Conservation (phyloP, 176 grass and related monocot species). For the Musa schizocarpa region DNA sequence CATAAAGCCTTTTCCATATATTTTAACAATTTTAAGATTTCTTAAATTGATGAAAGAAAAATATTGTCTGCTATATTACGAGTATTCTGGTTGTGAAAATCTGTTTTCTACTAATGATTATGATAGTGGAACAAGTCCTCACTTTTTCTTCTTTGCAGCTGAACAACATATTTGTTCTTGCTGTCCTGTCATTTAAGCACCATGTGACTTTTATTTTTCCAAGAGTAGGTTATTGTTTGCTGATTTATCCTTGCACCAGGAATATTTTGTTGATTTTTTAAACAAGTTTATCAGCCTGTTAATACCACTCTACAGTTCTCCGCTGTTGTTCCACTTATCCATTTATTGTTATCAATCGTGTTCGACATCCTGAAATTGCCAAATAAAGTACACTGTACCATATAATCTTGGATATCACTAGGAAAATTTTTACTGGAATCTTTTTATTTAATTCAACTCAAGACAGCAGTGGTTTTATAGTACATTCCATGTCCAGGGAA, state of each 20-base stretch:
- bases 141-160: not conserved
- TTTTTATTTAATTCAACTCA: not conserved
- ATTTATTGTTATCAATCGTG: not conserved
- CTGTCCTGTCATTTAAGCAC: not conserved
- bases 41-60: not conserved
- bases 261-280: not conserved
- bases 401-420: not conserved
- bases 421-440: too few species aligned
- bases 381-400: not conserved
- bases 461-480: not conserved
- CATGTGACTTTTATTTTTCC: not conserved
- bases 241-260: not conserved
- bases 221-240: not conserved
- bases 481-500: not conserved
- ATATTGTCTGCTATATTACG: not conserved
- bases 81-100: not conserved
- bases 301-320: not conserved
- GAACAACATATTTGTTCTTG: not conserved
- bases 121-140: not conserved
- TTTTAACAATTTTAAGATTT: not conserved
- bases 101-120: too few species aligned
- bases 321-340: too few species aligned
- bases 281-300: conserved; percentile 16
- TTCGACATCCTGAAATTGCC: not conserved
- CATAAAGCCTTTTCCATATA: not conserved